A percentile compares a stretch with the other conserved stretches of the same genome.
These are phyloP conservation scores for Alternaria burnsii DNA, from an alignment of 2,329 filamentous ascomycete species.

Conservation along the genomic window DNA sequence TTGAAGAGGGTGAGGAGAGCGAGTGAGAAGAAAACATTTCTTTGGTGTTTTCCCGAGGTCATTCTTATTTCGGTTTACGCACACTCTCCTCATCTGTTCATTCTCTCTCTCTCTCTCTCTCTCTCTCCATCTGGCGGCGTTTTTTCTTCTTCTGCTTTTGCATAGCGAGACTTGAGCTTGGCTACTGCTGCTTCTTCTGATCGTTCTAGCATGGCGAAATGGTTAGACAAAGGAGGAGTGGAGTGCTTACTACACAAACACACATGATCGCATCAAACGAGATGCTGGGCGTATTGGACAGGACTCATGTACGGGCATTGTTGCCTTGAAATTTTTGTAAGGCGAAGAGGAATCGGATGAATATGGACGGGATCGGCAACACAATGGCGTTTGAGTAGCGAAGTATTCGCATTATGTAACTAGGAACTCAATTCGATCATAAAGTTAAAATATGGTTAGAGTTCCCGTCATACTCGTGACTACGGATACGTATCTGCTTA, in stretches of 20 bases:
- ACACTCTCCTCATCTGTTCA: neutral
- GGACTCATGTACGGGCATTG: too few relatives aligned
- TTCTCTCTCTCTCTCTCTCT: neutral
- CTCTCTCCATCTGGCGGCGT: neutral
- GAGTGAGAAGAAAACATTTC: neutral
- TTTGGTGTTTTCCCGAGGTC: neutral
- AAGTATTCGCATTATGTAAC: too few relatives aligned
- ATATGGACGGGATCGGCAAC: too few relatives aligned
- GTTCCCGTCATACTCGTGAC: too few relatives aligned
- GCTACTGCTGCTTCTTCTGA: neutral
- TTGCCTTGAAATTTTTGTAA: too few relatives aligned
- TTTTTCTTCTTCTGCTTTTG: neutral
- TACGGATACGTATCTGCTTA: too few relatives aligned
- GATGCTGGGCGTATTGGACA: too few relatives aligned
- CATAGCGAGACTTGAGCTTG: neutral
- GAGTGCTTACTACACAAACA: neutral
- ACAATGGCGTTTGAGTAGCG: too few relatives aligned
- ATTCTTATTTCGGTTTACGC: neutral
- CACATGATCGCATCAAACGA: too few relatives aligned
- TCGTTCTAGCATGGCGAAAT: conserved; percentile 12
- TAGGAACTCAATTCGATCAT: too few relatives aligned
- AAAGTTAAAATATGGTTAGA: too few relatives aligned
- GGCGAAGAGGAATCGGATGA: too few relatives aligned
- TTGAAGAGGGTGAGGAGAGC: conserved; percentile 19
- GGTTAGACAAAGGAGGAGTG: conserved; percentile 13